phyloP scores from a whole-genome alignment of 441 rosid genomes.

The Eruca vesicaria region DNA sequence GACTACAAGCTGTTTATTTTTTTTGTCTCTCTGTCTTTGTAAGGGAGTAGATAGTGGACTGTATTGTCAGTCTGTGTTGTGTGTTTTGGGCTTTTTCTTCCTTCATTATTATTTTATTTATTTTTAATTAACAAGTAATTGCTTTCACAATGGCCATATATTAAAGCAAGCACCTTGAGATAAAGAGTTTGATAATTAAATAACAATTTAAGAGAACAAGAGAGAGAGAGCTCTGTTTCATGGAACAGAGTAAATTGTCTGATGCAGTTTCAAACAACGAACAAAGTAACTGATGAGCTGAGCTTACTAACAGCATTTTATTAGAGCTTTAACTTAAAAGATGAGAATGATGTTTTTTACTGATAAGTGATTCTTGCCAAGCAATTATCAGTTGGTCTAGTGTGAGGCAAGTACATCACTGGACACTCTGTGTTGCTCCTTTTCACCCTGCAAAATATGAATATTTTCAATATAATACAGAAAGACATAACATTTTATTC shows the following conservation, averaged over 20 bases:
- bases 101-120: not conserved
- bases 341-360: slow-evolving; percentile 26
- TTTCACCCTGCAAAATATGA: slow-evolving; percentile 44
- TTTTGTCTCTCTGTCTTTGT: slow-evolving; percentile 32
- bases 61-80: slow-evolving; percentile 17
- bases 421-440: slow-evolving; percentile 45
- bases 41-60: slow-evolving; percentile 28
- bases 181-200: not conserved
- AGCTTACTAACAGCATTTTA: not conserved
- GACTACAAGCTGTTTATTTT: slow-evolving; percentile 29
- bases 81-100: slow-evolving; percentile 10
- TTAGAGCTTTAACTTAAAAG: not conserved
- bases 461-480: not conserved
- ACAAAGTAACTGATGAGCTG: not conserved
- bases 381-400: slow-evolving; percentile 82
- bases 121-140: not conserved
- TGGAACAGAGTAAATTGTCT: slow-evolving; percentile 17
- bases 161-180: not conserved
- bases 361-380: slow-evolving; percentile 56
- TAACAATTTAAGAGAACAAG: not conserved
- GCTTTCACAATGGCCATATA: not conserved
- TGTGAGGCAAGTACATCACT: slow-evolving; percentile 58
- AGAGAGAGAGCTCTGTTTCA: slow-evolving; percentile 13
- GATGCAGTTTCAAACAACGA: not conserved
- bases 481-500: not conserved